Evolutionary conservation across 495 filamentous ascomycete species (phyloP), one percentile per base, ranked within the genome.

Genomic region (Annulohypoxylon moriforme): DNA sequence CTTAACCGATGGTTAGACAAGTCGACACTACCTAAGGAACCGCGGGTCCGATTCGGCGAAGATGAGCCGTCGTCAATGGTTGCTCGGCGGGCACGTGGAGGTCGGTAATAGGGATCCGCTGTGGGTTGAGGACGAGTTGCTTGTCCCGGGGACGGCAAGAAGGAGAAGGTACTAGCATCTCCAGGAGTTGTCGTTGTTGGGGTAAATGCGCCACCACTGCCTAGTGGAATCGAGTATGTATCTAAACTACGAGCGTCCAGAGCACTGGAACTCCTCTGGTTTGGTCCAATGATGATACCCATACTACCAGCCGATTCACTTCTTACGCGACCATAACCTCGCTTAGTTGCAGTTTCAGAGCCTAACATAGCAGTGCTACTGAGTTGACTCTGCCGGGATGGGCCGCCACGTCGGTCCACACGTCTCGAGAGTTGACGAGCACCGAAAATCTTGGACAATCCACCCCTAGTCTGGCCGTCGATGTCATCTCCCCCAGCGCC

Each of bases 371-470:
- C 92, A 22, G 92, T 90, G 73, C 89, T 90, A 14, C 93, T 97
- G 9, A 90, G 87, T 79, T 94, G 88, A 72, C 92, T 95, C 64
- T 92, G 88, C 13, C 93, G 87, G 9, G 89, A 86, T 49, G 83
- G 84, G 11, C 84, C 83, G 36, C 83, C 87, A 53, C 85, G 87
- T 38, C 90, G 83, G 52, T 90, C 85, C 60, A 87, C 83, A 64
- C 94, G 91, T 62, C 90, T 89, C 11, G 93, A 94, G 9, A 98
- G 85, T 79, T 98, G 95, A 18, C 95, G 92, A 88, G 94, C 93
- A 24, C 94, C 95, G 76, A 97, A 94, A 22, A 94, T 93, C 81
- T 94, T 96, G 66, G 88, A 90, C 58, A 98, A 84, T n/a, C 93
- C 94, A 77, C 94, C 94, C 76, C 94, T 87, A 24, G 93, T 89